Evolutionary conservation across 768 basidiomycete genomes (phyloP), one percentile per base, ranked within the genome.

Genomic region (Myochromella boudieri): DNA sequence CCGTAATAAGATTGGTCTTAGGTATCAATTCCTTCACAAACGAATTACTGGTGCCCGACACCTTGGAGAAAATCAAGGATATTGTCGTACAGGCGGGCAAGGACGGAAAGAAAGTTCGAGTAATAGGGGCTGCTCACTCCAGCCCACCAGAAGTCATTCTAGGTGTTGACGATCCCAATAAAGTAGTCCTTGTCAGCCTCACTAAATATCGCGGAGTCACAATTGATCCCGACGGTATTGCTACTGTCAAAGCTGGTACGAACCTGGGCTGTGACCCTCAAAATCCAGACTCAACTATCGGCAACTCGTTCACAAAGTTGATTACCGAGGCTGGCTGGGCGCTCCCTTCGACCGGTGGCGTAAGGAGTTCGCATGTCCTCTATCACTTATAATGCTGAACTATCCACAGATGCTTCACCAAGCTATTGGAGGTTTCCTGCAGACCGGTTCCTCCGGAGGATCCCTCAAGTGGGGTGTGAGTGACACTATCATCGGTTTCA

Each of bases 141-240:
- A 27, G 38, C 25, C 46, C 46, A 8, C 26, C 39, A 4, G 33
- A 34, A 3, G 42, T 48, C 39, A 48, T 48, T 14, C 40, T 48
- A 25, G 46, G 34, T 11, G 37, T 42, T 21, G 27, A 21, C 22
- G 24, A 42, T 26, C 46, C 46, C n/a, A 17, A 17, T 17, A 34
- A 48, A 5, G 46, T 48, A 17, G 33, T 42, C 2, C 46, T 42
- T 34, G 17, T 48, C 5, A 48, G 39, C 14, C 46, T 48, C 21
- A 48, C 46, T 1, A 48, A 42, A 11, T 48, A 48, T 21, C 46
- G 46, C 10, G 46, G 39, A 2, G 39, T 42, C 22, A 12, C 6
- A 9, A 24, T 42, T 26, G 26, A 41, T 17, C 17, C 18, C 3
- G 36, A 48, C 18, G 33, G 41, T 18, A 6, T 41, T 21, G 46